Conservation (phyloP, 352 stramenopile species). For the Globisporangium nunn region DNA sequence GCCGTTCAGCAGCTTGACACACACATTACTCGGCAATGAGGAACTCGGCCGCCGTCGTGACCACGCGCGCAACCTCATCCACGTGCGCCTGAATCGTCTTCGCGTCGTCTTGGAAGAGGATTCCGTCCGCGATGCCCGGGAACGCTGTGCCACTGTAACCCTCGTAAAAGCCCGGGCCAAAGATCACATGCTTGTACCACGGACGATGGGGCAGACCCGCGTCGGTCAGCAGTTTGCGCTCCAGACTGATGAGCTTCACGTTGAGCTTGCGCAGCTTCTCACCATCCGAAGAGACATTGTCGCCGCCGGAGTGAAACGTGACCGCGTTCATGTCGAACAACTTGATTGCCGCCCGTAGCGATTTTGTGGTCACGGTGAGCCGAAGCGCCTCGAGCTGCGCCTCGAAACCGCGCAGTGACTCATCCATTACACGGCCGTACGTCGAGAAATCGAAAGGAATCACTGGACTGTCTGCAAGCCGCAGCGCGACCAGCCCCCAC, state of each 20-base stretch:
- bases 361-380: slow-evolving; percentile 23
- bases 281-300: background rate
- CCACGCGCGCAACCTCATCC: slow-evolving; percentile 28
- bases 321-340: slow-evolving; percentile 27
- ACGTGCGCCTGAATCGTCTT: slow-evolving; percentile 34
- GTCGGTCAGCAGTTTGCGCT: slow-evolving; percentile 34
- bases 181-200: slow-evolving; percentile 60
- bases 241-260: slow-evolving; percentile 38
- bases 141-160: slow-evolving; percentile 42
- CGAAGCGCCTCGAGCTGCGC: slow-evolving; percentile 12
- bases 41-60: slow-evolving; percentile 5
- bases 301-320: slow-evolving; percentile 17
- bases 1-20: too few relatives aligned
- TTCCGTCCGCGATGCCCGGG: slow-evolving; percentile 36
- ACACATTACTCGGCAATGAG: too few relatives aligned
- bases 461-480: slow-evolving; percentile 39
- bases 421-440: slow-evolving; percentile 54
- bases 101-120: slow-evolving; percentile 35
- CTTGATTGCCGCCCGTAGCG: slow-evolving; percentile 32
- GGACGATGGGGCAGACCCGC: slow-evolving; percentile 35
- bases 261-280: slow-evolving; percentile 23
- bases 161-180: slow-evolving; percentile 51
- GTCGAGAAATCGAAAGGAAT: slow-evolving; percentile 69
- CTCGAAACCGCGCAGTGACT: slow-evolving; percentile 27
- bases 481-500: slow-evolving; percentile 55